phyloP scores from a whole-genome alignment of 345 rosid species.

The Melastoma malabathricum region DNA sequence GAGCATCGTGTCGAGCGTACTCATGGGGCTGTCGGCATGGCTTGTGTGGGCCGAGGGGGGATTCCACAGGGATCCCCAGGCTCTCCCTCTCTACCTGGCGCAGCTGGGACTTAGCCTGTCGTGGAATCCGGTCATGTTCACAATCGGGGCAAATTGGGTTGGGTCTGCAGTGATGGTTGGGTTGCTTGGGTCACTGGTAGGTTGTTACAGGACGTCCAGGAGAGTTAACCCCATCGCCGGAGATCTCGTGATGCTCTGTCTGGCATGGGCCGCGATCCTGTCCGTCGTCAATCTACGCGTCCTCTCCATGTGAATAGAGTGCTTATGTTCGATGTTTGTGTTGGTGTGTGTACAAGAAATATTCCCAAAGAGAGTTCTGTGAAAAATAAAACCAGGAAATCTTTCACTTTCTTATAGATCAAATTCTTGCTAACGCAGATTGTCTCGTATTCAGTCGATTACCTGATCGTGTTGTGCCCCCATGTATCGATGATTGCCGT shows the following conservation, averaged over 20 bases:
- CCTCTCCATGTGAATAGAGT: constrained; percentile 7
- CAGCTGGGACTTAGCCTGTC: constrained; percentile 35
- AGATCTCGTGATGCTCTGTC: constrained; percentile 56
- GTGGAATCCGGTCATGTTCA: constrained; percentile 45
- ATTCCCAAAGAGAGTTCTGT: too few relatives aligned
- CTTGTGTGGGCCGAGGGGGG: constrained; percentile 89
- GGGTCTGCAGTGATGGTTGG: constrained; percentile 38
- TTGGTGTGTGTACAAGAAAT: too few relatives aligned
- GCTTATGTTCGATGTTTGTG: too few relatives aligned
- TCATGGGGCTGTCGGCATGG: constrained; percentile 83
- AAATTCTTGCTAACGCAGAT: too few relatives aligned
- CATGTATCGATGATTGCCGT: too few relatives aligned
- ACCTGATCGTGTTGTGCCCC: too few relatives aligned
- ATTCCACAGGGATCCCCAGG: constrained; percentile 45
- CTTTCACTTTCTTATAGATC: too few relatives aligned
- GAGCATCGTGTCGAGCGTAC: constrained; percentile 30
- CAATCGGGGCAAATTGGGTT: constrained; percentile 26
- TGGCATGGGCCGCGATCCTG: constrained; percentile 62
- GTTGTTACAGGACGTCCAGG: constrained; percentile 42
- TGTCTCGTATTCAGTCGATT: too few relatives aligned
- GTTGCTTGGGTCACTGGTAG: constrained; percentile 29
- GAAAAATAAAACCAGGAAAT: too few relatives aligned
- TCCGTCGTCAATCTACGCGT: constrained; percentile 53
- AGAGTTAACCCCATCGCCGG: constrained; percentile 55
- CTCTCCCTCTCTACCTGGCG: constrained; percentile 40